These are phyloP conservation scores for Oropetium thomaeum DNA, from an alignment of 176 grass and related monocot genomes.

Conservation along the genomic window DNA sequence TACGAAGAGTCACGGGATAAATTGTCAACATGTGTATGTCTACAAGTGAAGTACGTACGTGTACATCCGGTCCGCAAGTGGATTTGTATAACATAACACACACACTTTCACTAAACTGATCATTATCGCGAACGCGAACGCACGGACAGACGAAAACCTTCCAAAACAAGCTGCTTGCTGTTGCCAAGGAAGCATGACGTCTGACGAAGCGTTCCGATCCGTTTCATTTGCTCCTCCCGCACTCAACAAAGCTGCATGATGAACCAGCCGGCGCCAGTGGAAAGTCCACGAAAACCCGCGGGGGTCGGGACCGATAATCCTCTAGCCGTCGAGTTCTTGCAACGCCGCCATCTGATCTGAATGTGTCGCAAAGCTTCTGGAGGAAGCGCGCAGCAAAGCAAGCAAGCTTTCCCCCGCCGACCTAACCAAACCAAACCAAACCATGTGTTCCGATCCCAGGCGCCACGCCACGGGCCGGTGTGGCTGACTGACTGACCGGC, in stretches of 20 bases:
- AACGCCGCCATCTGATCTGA: not conserved
- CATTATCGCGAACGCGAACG: not conserved
- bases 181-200: too few relatives aligned
- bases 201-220: not conserved
- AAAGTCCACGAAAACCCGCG: not conserved
- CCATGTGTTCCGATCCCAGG: conserved; percentile 14
- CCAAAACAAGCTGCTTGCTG: too few relatives aligned
- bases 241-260: not conserved
- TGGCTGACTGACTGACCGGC: not conserved
- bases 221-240: not conserved
- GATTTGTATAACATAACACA: not conserved
- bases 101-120: not conserved
- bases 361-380: conserved; percentile 14
- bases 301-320: too few relatives aligned
- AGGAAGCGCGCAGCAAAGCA: not conserved
- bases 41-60: conserved; percentile 8
- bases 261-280: not conserved
- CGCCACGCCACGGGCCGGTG: not conserved
- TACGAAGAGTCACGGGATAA: not conserved
- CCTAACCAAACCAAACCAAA: too few relatives aligned
- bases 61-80: not conserved
- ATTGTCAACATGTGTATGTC: not conserved
- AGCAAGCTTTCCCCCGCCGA: too few relatives aligned
- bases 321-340: not conserved
- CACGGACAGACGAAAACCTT: too few relatives aligned